phyloP scores from a whole-genome alignment of 1,284 basidiomycete species.

The Austroboletus olivaceoglutinosus region DNA sequence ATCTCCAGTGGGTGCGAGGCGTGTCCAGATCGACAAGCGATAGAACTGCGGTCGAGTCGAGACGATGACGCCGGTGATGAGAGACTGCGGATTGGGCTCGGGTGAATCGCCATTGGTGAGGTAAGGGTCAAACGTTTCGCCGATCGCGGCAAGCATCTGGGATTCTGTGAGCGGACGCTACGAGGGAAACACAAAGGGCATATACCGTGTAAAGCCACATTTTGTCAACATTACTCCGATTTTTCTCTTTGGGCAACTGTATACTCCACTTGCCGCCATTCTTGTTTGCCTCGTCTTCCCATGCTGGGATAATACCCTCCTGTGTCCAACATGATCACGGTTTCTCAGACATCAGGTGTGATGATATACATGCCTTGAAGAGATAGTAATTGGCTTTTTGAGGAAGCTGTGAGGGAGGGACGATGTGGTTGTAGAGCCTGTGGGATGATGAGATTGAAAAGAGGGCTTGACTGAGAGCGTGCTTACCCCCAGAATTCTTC shows the following conservation, averaged over 20 bases:
- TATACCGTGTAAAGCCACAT: conserved; percentile 97
- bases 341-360: conserved; percentile 2
- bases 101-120: conserved; percentile 50
- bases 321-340: conserved; percentile 31
- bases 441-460: conserved; percentile 12
- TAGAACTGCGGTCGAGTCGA: conserved; percentile 95
- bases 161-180: conserved; percentile 4
- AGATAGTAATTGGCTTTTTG: conserved; percentile 98
- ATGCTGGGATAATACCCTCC: conserved; percentile 94
- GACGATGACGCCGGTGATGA: conserved; percentile 95
- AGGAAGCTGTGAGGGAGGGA: conserved; percentile 92
- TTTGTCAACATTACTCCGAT: conserved; percentile 79
- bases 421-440: conserved; percentile 96
- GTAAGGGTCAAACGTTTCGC: conserved; percentile 92
- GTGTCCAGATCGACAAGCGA: conserved; percentile 96
- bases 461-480: conserved; percentile 1
- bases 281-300: conserved; percentile 96
- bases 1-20: conserved; percentile 66
- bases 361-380: conserved; percentile 70
- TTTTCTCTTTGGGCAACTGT: conserved; percentile 96
- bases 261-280: conserved; percentile 98
- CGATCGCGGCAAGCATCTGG: conserved; percentile 95
- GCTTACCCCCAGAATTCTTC: conserved; percentile 97
- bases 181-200: conserved; percentile 9
- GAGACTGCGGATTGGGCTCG: conserved; percentile 54